These are phyloP conservation scores for Plasmodium relictum DNA, from an alignment of 169 alveolate genomes.

Conservation along the genomic window DNA sequence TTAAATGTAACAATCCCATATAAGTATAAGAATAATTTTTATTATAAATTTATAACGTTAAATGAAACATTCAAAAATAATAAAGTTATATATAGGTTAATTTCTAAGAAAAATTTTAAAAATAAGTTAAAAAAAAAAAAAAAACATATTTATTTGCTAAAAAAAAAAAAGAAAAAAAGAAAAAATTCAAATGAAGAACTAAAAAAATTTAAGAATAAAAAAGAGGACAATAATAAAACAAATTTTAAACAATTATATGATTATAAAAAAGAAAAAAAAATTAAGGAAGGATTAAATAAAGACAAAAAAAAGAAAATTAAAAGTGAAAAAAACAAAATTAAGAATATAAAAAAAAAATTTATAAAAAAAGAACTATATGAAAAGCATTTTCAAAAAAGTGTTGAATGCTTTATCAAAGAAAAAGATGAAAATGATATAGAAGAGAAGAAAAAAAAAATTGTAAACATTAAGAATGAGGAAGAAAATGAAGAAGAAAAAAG, in stretches of 20 bases:
- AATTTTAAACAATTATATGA: background rate
- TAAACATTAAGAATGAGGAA: background rate
- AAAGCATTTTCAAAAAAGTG: too few species aligned
- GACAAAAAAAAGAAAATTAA: too few species aligned
- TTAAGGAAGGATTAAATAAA: too few species aligned
- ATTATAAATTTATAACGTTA: constrained; percentile 7
- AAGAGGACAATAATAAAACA: background rate
- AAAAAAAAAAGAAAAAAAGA: too few species aligned
- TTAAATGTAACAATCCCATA: constrained; percentile 57
- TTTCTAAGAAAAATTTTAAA: constrained; percentile 21
- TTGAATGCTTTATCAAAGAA: too few species aligned
- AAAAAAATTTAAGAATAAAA: background rate
- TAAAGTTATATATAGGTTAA: constrained; percentile 22
- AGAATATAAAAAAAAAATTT: too few species aligned
- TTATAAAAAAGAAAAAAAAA: too few species aligned
- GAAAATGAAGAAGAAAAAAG: background rate
- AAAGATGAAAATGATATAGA: too few species aligned
- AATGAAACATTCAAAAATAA: constrained; percentile 31
- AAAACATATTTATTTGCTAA: too few species aligned
- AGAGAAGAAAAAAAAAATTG: too few species aligned
- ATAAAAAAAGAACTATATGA: too few species aligned
- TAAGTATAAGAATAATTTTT: constrained; percentile 22
- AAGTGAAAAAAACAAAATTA: too few species aligned
- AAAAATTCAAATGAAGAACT: background rate
- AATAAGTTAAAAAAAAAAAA: constrained; percentile 36